A percentile compares a stretch with the other conserved stretches of the same genome.
These are phyloP conservation scores for Lactarius hatsudake DNA, from an alignment of 768 basidiomycete genomes.

Conservation along the genomic window DNA sequence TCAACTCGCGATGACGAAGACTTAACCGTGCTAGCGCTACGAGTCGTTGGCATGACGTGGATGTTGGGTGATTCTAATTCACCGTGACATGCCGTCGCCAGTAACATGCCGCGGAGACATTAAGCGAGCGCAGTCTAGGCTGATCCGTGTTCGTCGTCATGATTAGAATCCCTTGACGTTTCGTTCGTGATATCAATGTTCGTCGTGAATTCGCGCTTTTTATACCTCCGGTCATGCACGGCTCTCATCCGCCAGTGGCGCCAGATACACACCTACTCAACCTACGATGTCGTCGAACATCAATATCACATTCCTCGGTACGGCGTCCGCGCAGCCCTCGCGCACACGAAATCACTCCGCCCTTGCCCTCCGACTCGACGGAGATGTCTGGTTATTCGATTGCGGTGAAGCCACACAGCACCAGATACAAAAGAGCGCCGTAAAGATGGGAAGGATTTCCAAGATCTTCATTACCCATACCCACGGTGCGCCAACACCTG, in stretches of 20 bases:
- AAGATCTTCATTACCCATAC: constrained; percentile 90
- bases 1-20: not conserved
- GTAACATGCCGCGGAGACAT: not conserved
- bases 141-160: not conserved
- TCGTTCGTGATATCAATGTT: not conserved
- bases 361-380: constrained; percentile 59
- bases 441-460: constrained; percentile 77
- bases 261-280: not conserved
- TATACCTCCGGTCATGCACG: not conserved
- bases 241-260: not conserved
- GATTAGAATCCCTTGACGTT: not conserved
- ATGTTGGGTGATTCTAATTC: not conserved
- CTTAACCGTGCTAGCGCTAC: constrained; percentile 15
- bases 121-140: not conserved
- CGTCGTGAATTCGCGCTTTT: not conserved
- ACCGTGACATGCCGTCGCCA: not conserved
- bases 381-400: constrained; percentile 81
- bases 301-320: constrained; percentile 73
- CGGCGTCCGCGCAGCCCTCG: constrained; percentile 79
- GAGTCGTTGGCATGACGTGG: constrained; percentile 14
- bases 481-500: constrained; percentile 53
- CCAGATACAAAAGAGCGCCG: constrained; percentile 63
- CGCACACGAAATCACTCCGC: constrained; percentile 76
- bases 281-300: constrained; percentile 32
- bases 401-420: constrained; percentile 85